Percentiles rank a stretch among this genome's conserved stretches.
phyloP scores from a whole-genome alignment of 1,139 yeast genomes.

The Zygosaccharomyces pseudobailii region DNA sequence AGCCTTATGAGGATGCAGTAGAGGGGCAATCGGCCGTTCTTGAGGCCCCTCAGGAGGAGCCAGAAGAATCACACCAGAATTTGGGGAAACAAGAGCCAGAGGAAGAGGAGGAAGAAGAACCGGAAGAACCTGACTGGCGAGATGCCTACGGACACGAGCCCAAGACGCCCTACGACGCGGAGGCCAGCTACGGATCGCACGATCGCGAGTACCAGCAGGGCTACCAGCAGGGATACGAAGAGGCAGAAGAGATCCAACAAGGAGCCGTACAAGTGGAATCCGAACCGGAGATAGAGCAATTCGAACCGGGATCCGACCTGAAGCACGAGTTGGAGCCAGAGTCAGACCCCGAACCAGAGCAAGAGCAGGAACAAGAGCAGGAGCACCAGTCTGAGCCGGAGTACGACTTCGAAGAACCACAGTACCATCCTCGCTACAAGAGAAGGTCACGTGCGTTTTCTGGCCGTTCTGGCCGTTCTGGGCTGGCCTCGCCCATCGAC shows the following conservation, averaged over 20 bases:
- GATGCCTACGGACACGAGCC: neutral
- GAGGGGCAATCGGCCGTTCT: neutral
- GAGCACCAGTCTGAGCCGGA: slow-evolving; percentile 1
- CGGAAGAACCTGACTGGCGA: neutral
- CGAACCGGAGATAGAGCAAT: no score
- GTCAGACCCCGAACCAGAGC: neutral
- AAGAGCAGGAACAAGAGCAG: neutral
- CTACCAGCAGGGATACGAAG: neutral
- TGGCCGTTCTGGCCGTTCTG: neutral
- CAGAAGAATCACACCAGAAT: neutral
- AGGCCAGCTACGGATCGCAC: neutral
- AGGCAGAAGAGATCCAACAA: neutral
- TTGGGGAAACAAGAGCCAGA: neutral
- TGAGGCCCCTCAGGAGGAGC: neutral
- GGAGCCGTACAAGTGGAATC: neutral
- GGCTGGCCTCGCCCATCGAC: slow-evolving; percentile 2
- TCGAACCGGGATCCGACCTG: no score
- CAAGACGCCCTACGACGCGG: neutral
- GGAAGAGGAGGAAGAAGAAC: neutral
- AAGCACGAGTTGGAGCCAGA: neutral
- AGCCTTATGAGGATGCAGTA: neutral
- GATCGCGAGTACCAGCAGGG: neutral
- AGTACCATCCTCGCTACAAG: neutral
- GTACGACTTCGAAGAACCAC: neutral
- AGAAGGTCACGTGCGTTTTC: neutral